Base-by-base conservation (phyloP, 805 yeast genomes). In the Schwanniomyces polymorphus region DNA sequence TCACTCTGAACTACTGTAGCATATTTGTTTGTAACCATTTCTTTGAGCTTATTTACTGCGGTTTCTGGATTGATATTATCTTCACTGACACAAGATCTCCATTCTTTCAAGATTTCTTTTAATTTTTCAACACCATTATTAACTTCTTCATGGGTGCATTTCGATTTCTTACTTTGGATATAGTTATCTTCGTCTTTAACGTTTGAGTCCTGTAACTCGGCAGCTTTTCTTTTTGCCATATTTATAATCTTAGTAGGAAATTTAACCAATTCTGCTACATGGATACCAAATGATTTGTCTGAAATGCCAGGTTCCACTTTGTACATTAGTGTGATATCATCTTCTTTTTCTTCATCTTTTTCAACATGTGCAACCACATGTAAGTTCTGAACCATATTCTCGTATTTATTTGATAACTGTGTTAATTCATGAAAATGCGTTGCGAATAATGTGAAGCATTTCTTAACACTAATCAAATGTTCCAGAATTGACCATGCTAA, bases 341-440 rank as follows among this genome's bases (percentile, higher is more conserved):
- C 75, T 17, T 67, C 65, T 21, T 56, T 52, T 27, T 63, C 68
- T 17, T 63, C 59, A 12, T 58, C 61, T 34, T 78, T 76, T 44
- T 84, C 89, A 34, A 91, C 85, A 57, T 90, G 96, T 0, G 98
- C 98, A 9, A 89, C 94, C 40, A 94, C 99, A 58, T 94, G 97
- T 57, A 90, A 70, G 65, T 94, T 94, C 43, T 80, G 76, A 1
- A 92, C 97, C 3, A 83, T 80, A 11, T 60, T 56, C 10, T 74
- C 62, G 37, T 81, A 70, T 53, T 77, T 76, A 16, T 83, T 84
- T 0, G 95, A 76, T 43, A 94, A 72, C 28, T 85, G 85, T 1
- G 98, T 94, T 49, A 94, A 76, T 64, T 94, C 99, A 65, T 94
- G 98, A 76, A 94, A 94, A 74, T 94, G 99, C 0, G 99, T 94